Conservation (phyloP, 352 stramenopile species). For the Phytophthora gonapodyides region DNA sequence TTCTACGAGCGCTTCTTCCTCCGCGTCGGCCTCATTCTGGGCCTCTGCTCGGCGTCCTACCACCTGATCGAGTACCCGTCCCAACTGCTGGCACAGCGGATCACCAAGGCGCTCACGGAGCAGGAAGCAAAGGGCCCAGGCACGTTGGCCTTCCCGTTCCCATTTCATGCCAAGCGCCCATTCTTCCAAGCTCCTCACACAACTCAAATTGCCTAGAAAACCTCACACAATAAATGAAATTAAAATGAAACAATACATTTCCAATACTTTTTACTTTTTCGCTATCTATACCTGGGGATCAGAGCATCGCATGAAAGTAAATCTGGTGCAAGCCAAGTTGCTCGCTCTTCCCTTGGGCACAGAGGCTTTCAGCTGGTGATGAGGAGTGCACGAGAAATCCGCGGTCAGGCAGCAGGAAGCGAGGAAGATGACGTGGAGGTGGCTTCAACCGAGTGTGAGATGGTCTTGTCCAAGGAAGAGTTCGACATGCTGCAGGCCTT, state of each 20-base stretch:
- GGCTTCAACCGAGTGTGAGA: slow-evolving; percentile 32
- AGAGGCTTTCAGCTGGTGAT: slow-evolving; percentile 10
- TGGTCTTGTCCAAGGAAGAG: slow-evolving; percentile 56
- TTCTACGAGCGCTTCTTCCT: slow-evolving; percentile 44
- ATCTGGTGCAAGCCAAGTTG: not conserved
- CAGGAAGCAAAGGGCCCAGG: slow-evolving; percentile 23
- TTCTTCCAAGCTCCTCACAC: slow-evolving; percentile 11
- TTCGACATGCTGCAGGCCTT: slow-evolving; percentile 63
- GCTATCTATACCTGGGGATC: slow-evolving; percentile 10
- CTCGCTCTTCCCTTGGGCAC: not conserved
- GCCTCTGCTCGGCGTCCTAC: slow-evolving; percentile 43
- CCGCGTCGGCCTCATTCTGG: slow-evolving; percentile 35
- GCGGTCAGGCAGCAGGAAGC: not conserved
- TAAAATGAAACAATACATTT: no score
- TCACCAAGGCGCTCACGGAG: slow-evolving; percentile 30
- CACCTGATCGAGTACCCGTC: slow-evolving; percentile 54
- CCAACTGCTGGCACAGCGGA: slow-evolving; percentile 42
- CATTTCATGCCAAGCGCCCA: slow-evolving; percentile 18
- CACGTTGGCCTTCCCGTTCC: slow-evolving; percentile 5
- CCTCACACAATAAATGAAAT: slow-evolving; percentile 16
- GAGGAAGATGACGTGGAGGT: slow-evolving; percentile 20
- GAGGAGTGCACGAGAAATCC: slow-evolving; percentile 19
- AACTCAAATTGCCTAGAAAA: slow-evolving; percentile 29
- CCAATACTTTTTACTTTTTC: no score
- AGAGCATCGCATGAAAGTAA: slow-evolving; percentile 23